A percentile compares a stretch with the other conserved stretches of the same genome.
Conservation (phyloP, 2,329 filamentous ascomycete genomes). For the Sordariomycetes sp. region DNA sequence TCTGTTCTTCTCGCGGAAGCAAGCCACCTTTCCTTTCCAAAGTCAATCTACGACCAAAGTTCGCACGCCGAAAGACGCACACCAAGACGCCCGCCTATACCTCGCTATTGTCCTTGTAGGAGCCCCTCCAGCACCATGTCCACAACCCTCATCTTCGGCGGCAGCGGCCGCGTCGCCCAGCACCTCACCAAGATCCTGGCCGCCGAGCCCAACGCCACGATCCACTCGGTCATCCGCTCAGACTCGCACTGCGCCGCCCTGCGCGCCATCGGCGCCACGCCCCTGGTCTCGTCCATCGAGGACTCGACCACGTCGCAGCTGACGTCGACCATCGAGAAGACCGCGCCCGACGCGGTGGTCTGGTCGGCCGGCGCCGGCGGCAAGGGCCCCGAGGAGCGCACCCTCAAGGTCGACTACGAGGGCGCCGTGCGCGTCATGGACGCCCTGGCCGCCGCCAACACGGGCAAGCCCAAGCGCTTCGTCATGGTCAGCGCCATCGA, state of each 20-base stretch:
- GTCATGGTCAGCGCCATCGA: conserved; percentile 33
- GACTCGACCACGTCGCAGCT: conserved; percentile 23
- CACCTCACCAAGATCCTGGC: conserved; percentile 12
- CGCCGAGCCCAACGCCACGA: conserved; percentile 8
- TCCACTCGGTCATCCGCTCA: conserved; percentile 17
- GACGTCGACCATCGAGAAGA: conserved; percentile 19
- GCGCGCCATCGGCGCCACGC: conserved; percentile 25
- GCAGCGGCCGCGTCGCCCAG: conserved; percentile 14
- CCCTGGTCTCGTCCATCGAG: conserved; percentile 31
- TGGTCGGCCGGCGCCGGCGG: conserved; percentile 18
- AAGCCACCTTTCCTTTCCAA: no score
- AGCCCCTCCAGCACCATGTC: conserved; percentile 6
- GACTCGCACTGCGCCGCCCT: conserved; percentile 21
- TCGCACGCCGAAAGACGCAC: no score
- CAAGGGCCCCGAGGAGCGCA: conserved; percentile 22
- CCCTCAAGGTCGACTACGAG: conserved; percentile 30
- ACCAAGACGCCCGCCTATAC: not conserved
- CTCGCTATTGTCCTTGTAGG: no score
- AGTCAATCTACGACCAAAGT: no score
- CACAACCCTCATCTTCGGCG: conserved; percentile 15
- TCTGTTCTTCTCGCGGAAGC: no score
- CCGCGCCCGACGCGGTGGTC: conserved; percentile 19
- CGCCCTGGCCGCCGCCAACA: conserved; percentile 24
- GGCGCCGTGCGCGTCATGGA: conserved; percentile 33
- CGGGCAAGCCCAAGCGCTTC: conserved; percentile 24